These are phyloP conservation scores for Talaromyces trachyspermus DNA, from an alignment of 495 filamentous ascomycete genomes.

Conservation along the genomic window DNA sequence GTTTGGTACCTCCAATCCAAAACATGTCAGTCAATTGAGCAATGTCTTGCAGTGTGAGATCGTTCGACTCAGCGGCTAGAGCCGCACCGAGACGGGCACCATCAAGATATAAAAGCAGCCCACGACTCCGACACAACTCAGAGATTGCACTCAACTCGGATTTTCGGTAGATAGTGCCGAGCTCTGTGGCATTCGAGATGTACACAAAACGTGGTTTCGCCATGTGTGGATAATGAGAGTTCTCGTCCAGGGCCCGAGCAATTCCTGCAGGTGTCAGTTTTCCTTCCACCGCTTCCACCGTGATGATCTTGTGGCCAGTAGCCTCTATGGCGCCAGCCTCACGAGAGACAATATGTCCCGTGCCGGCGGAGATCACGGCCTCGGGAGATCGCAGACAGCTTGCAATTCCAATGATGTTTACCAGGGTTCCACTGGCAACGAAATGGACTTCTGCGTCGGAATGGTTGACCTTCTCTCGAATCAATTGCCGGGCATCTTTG, in stretches of 20 bases:
- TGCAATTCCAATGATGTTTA: constrained; percentile 38
- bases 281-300: constrained; percentile 29
- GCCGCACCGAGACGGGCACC: constrained; percentile 36
- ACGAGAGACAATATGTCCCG: constrained; percentile 36
- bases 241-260: constrained; percentile 26
- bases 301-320: constrained; percentile 39
- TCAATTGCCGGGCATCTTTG: constrained; percentile 23
- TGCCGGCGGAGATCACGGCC: constrained; percentile 33
- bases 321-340: constrained; percentile 40
- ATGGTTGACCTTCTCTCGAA: constrained; percentile 23
- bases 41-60: constrained; percentile 30
- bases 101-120: constrained; percentile 33
- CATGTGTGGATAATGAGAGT: constrained; percentile 38
- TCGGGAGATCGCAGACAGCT: constrained; percentile 37
- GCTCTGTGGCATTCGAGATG: constrained; percentile 37
- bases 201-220: constrained; percentile 38
- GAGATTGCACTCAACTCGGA: constrained; percentile 26
- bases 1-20: constrained; percentile 41
- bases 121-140: constrained; percentile 24
- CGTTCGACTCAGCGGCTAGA: constrained; percentile 24
- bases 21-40: constrained; percentile 35
- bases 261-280: constrained; percentile 34
- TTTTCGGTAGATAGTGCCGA: constrained; percentile 34
- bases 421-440: constrained; percentile 37
- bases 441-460: constrained; percentile 35